phyloP scores from a whole-genome alignment of 164 flowering plant genomes.

The Nelumbo lutea region DNA sequence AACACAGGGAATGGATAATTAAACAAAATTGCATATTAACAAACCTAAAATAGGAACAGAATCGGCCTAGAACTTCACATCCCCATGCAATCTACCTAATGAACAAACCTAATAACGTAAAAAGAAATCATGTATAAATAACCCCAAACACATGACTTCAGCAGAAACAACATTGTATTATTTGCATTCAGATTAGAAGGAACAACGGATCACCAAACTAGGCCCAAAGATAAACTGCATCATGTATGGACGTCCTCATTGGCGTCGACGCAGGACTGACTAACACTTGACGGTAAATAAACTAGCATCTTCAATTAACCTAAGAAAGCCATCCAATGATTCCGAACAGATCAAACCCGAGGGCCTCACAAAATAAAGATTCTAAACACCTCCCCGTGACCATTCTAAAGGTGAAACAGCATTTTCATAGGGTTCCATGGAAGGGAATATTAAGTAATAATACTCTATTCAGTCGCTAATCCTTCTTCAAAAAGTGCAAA shows the following conservation, averaged over 20 bases:
- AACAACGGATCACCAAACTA: no score
- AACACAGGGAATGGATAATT: not conserved
- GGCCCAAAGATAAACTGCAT: not conserved
- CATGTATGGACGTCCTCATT: no score
- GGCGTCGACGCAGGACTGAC: not conserved
- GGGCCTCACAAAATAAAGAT: not conserved
- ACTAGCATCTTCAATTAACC: slow-evolving; percentile 1
- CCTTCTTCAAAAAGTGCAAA: not conserved
- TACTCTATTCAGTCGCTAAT: not conserved
- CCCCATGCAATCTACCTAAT: not conserved
- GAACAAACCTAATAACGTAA: not conserved
- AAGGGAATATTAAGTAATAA: not conserved
- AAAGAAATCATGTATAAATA: not conserved
- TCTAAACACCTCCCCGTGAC: not conserved
- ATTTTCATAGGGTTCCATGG: slow-evolving; percentile 16
- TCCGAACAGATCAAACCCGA: not conserved
- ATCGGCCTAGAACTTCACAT: no score
- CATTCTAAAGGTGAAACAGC: not conserved
- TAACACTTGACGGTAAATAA: no score
- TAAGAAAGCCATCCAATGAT: not conserved
- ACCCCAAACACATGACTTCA: not conserved
- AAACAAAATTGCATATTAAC: not conserved
- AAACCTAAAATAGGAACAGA: not conserved
- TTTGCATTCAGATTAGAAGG: not conserved
- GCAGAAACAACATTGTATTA: not conserved